A percentile compares a stretch with the other conserved stretches of the same genome.
phyloP scores from a whole-genome alignment of 1,284 basidiomycete species.

The Cronartium quercuum region DNA sequence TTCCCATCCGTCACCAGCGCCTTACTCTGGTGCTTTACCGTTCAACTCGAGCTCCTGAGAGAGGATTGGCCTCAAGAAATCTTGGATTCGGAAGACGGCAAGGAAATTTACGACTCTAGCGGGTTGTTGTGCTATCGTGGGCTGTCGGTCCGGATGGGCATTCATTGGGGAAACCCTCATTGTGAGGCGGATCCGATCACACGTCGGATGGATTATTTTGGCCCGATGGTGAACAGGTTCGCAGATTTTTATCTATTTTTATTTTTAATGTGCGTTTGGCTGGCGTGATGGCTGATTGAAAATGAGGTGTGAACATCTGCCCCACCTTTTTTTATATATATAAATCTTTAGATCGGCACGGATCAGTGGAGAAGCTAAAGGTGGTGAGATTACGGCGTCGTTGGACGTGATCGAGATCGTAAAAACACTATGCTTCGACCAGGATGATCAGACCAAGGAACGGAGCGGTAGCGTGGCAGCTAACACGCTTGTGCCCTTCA shows the following conservation, averaged over 20 bases:
- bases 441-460: constrained; percentile 46
- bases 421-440: constrained; percentile 51
- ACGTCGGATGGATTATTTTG: constrained; percentile 74
- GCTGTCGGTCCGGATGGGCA: constrained; percentile 92
- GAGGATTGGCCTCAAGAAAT: constrained; percentile 92
- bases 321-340: constrained; percentile 12
- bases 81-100: constrained; percentile 84
- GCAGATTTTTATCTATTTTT: constrained; percentile 47
- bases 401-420: constrained; percentile 82
- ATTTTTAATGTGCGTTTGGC: constrained; percentile 69
- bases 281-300: constrained; percentile 60
- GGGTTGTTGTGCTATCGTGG: constrained; percentile 76
- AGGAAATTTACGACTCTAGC: constrained; percentile 59
- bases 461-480: constrained; percentile 42
- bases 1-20: constrained; percentile 84
- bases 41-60: constrained; percentile 77
- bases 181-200: constrained; percentile 94
- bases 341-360: constrained; percentile 61
- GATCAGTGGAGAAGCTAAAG: constrained; percentile 74
- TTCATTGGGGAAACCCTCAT: constrained; percentile 84
- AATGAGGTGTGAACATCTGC: too few relatives aligned
- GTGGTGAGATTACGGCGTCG: constrained; percentile 91
- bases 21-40: constrained; percentile 82
- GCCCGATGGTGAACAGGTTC: constrained; percentile 48
- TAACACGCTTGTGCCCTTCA: constrained; percentile 51